Evolutionary conservation across 148 eudicot species (phyloP), one percentile per base, ranked within the genome.

Genomic region (Vaccinium darrowii): DNA sequence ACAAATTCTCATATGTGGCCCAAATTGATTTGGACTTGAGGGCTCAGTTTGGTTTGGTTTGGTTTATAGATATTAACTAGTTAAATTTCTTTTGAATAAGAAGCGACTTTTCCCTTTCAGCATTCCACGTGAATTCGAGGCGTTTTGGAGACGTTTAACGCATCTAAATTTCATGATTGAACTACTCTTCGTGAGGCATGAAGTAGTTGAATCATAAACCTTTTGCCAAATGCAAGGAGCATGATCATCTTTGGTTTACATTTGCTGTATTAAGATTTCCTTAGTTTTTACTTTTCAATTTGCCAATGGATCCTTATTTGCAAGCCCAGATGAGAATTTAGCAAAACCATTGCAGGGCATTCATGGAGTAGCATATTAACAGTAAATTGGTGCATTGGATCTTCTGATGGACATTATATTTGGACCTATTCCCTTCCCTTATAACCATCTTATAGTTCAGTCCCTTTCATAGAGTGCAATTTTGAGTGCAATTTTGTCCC

Each of bases 141-240:
- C 33, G 50, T 36, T 43, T 79, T 30, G 27, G 62, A 12, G 14
- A 18, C 12, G 3, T 49, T 43, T 43, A 18, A 21, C 15, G 13
- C 21, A 18, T 80, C 33, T 30, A 60, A 36, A 8, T 58, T 58
- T 21, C 27, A 12, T 80, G 82, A 80, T 60, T 13, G 60, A 78
- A 51, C 43, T 79, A 30, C 13, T 13, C 57, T 56, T 16, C 7
- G 36, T 3, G 33, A 4, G 49, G 43, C 81, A 25, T 15, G 19
- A 33, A 78, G 33, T 58, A 9, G 82, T 80, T 80, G 82, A 58
- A 58, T 43, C 82, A 80, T 43, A 19, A 36, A 80, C 16, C 49
- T 39, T 18, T 30, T 16, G 49, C 6, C 11, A 5, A 30, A 43
- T 39, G 51, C 19, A 8, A 15, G 47, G 39, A 16, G 65, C 36